These are phyloP conservation scores for Primulina huaijiensis DNA, from an alignment of 257 asterid species.

Conservation along the genomic window DNA sequence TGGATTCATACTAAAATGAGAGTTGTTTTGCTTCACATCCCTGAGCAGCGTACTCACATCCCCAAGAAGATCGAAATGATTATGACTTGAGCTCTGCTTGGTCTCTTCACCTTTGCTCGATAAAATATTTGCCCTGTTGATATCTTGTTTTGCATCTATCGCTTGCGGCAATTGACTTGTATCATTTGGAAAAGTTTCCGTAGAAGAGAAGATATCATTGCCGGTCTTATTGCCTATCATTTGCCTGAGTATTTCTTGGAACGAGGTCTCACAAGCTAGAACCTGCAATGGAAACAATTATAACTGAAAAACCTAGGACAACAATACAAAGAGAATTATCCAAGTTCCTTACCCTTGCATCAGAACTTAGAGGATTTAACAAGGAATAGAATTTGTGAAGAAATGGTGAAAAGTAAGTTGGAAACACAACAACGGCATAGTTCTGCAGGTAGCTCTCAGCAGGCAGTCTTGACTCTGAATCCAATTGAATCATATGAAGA, in stretches of 20 bases:
- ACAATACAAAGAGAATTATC: conserved; percentile 14
- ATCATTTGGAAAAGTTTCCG: conserved; percentile 35
- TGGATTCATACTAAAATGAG: conserved; percentile 38
- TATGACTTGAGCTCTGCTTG: conserved; percentile 51
- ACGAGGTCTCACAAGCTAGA: conserved; percentile 84
- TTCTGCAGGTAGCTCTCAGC: conserved; percentile 92
- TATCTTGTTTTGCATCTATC: conserved; percentile 35
- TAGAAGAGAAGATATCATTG: conserved; percentile 33
- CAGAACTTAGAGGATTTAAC: conserved; percentile 84
- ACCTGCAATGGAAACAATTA: conserved; percentile 55
- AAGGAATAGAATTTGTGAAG: conserved; percentile 89
- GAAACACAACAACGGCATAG: conserved; percentile 81
- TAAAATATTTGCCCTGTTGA: conserved; percentile 31
- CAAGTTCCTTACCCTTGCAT: conserved; percentile 76
- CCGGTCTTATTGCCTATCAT: conserved; percentile 59
- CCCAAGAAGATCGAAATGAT: conserved; percentile 71
- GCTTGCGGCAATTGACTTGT: conserved; percentile 31
- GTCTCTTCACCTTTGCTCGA: conserved; percentile 39
- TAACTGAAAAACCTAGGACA: conserved; percentile 21
- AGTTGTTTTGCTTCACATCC: conserved; percentile 63
- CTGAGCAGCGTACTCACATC: conserved; percentile 61
- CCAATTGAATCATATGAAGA: conserved; percentile 97
- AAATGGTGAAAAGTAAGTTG: conserved; percentile 90
- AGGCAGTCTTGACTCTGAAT: conserved; percentile 79
- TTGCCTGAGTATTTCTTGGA: conserved; percentile 83